Conservation (phyloP, 73 alveolate genomes). For the Paramecium primaurelia region DNA sequence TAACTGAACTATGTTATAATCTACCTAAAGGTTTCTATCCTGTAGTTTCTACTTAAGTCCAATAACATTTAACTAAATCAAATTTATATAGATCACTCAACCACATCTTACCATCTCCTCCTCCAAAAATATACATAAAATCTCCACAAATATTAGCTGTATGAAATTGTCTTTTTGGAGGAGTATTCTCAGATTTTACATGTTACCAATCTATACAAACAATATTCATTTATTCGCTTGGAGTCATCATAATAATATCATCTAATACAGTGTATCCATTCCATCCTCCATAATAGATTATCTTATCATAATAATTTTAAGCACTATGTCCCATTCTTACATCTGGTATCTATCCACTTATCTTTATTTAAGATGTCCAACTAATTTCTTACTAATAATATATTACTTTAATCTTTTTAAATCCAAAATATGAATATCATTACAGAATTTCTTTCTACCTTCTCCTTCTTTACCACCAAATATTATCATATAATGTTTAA, state of each 20-base stretch:
- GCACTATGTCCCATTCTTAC: slow-evolving; percentile 89
- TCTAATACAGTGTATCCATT: slow-evolving; percentile 77
- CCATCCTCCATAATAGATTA: slow-evolving; percentile 85
- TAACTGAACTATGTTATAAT: slow-evolving; percentile 75
- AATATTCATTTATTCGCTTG: slow-evolving; percentile 61
- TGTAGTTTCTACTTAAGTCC: slow-evolving; percentile 66
- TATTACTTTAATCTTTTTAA: slow-evolving; percentile 46
- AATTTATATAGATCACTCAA: slow-evolving; percentile 70
- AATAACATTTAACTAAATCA: slow-evolving; percentile 64
- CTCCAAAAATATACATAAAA: slow-evolving; percentile 81
- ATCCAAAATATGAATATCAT: slow-evolving; percentile 75
- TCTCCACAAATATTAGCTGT: slow-evolving; percentile 75
- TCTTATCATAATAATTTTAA: slow-evolving; percentile 64
- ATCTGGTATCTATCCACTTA: slow-evolving; percentile 60
- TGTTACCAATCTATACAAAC: not conserved
- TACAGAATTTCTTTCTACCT: slow-evolving; percentile 78
- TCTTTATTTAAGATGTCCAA: slow-evolving; percentile 51
- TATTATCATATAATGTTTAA: slow-evolving; percentile 68
- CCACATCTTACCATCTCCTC: slow-evolving; percentile 87
- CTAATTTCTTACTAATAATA: not conserved
- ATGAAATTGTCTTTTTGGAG: slow-evolving; percentile 82
- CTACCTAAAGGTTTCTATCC: slow-evolving; percentile 79
- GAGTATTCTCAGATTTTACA: slow-evolving; percentile 44
- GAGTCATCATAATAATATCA: slow-evolving; percentile 65
- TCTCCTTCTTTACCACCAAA: slow-evolving; percentile 92